Percentiles rank a stretch among this genome's conserved stretches.
Conservation (phyloP, 441 rosid species). For the Erysimum pusillum region DNA sequence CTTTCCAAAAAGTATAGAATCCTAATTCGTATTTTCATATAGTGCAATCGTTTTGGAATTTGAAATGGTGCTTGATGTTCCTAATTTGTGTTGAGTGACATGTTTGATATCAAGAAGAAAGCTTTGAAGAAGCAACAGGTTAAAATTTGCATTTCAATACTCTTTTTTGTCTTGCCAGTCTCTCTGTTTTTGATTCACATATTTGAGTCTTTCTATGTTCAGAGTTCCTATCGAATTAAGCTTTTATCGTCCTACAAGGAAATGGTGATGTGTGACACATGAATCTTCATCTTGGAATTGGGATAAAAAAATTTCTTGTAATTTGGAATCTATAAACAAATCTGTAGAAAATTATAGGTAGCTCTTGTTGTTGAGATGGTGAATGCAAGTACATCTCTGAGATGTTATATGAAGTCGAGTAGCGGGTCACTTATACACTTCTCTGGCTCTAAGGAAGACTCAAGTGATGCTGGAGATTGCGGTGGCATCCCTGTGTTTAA, state of each 20-base stretch:
- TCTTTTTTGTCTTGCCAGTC: neutral
- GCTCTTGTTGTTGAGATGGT: conserved; percentile 65
- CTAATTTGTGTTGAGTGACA: conserved; percentile 58
- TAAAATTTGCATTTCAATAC: too few species aligned
- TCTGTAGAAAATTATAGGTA: conserved; percentile 55
- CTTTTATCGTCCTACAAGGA: conserved; percentile 75
- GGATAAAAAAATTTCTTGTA: neutral
- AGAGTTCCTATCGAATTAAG: conserved; percentile 64
- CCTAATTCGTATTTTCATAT: neutral
- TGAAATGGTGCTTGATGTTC: neutral
- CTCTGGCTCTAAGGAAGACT: conserved; percentile 58
- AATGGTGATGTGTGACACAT: conserved; percentile 63
- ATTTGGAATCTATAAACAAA: conserved; percentile 24
- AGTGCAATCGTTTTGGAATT: conserved; percentile 1
- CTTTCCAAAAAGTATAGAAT: conserved; percentile 62
- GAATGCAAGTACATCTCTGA: conserved; percentile 64
- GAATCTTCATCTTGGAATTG: neutral
- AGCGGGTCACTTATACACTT: conserved; percentile 69
- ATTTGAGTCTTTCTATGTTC: conserved; percentile 40
- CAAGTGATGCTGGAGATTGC: conserved; percentile 74
- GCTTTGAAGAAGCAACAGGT: conserved; percentile 75
- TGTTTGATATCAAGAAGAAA: conserved; percentile 69
- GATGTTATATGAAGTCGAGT: conserved; percentile 62
- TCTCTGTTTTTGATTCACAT: conserved; percentile 16
- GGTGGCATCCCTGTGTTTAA: conserved; percentile 72